Conservation (phyloP, 352 stramenopile species). For the Phytopythium kandeliae region DNA sequence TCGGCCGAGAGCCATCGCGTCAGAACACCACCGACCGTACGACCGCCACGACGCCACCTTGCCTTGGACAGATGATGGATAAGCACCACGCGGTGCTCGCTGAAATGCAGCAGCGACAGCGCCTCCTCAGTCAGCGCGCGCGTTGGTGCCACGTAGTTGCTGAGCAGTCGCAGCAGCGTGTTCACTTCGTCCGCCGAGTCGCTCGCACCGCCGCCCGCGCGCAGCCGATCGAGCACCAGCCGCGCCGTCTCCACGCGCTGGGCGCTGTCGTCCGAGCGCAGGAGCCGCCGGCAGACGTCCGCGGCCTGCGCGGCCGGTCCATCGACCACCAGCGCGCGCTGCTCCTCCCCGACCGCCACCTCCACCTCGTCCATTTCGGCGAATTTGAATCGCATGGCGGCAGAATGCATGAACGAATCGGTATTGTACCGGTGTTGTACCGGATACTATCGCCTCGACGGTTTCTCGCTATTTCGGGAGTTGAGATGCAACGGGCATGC, state of each 20-base stretch:
- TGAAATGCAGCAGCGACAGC: slow-evolving; percentile 65
- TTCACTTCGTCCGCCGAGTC: slow-evolving; percentile 70
- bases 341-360: slow-evolving; percentile 18
- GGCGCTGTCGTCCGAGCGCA: slow-evolving; percentile 36
- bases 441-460: too few relatives aligned
- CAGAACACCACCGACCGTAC: too few relatives aligned
- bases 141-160: slow-evolving; percentile 68
- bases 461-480: too few relatives aligned
- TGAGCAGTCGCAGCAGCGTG: slow-evolving; percentile 61
- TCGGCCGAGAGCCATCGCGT: too few relatives aligned
- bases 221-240: slow-evolving; percentile 68
- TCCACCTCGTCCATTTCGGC: not conserved
- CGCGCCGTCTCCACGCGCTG: slow-evolving; percentile 42
- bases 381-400: too few relatives aligned
- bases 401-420: too few relatives aligned
- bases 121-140: slow-evolving; percentile 68
- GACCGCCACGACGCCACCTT: not conserved
- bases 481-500: too few relatives aligned
- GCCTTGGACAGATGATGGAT: slow-evolving; percentile 82
- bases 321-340: slow-evolving; percentile 44
- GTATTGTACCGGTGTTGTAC: too few relatives aligned
- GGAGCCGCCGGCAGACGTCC: slow-evolving; percentile 45
- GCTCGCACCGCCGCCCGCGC: slow-evolving; percentile 22
- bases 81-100: slow-evolving; percentile 64
- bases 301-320: slow-evolving; percentile 31